Evolutionary conservation across 2,329 filamentous ascomycete genomes (phyloP).

Genomic region (Trichoderma harzianum): DNA sequence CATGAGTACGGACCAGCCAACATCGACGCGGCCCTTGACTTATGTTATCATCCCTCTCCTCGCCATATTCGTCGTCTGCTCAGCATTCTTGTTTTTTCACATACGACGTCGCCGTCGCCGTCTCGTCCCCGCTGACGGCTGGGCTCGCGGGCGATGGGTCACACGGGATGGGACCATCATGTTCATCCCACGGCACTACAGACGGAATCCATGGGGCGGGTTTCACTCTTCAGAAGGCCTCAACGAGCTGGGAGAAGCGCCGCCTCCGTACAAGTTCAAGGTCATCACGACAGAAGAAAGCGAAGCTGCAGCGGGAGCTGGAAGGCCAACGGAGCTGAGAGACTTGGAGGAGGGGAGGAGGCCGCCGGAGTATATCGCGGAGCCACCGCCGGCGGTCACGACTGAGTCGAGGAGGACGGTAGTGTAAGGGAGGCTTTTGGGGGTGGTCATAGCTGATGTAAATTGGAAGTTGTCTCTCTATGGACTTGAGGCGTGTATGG

Average conservation of each 20-base stretch:
- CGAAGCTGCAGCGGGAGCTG: neutral
- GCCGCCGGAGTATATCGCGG: constrained; percentile 30
- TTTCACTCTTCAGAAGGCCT: constrained; percentile 49
- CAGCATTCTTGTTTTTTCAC: constrained; percentile 41
- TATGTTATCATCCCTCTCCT: constrained; percentile 53
- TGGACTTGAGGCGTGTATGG: neutral
- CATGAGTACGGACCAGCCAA: constrained; percentile 21
- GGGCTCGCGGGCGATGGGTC: constrained; percentile 18
- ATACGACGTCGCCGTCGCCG: constrained; percentile 36
- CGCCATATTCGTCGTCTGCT: constrained; percentile 40
- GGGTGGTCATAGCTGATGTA: neutral
- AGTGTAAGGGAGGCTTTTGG: neutral
- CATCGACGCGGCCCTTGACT: constrained; percentile 51
- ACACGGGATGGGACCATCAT: constrained; percentile 27
- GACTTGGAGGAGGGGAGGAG: constrained; percentile 28
- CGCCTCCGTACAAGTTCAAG: constrained; percentile 55
- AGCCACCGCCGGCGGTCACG: constrained; percentile 26
- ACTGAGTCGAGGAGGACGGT: constrained; percentile 19
- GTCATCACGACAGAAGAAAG: constrained; percentile 25
- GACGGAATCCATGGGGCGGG: constrained; percentile 24
- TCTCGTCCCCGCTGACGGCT: constrained; percentile 13
- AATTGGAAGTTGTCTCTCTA: no score
- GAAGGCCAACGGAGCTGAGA: constrained; percentile 21
- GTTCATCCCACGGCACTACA: constrained; percentile 9
- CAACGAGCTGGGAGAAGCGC: constrained; percentile 62